phyloP scores from a whole-genome alignment of 345 rosid species.

The Boechera retrofracta region DNA sequence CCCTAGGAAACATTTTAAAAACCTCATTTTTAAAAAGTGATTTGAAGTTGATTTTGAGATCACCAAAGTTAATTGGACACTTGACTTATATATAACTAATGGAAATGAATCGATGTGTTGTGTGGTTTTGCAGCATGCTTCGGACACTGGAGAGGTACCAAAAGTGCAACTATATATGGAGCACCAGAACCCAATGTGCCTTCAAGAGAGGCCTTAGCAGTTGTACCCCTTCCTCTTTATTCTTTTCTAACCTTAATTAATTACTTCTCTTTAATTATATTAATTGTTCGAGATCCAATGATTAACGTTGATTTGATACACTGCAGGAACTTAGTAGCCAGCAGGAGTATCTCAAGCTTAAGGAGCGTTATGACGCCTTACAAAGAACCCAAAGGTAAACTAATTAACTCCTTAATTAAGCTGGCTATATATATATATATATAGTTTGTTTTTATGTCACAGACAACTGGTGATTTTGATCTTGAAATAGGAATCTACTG shows the following conservation, averaged over 20 bases:
- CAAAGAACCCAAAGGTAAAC: slow-evolving; percentile 78
- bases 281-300: not conserved
- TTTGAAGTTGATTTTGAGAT: not conserved
- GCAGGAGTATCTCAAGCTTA: slow-evolving; percentile 92
- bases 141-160: slow-evolving; percentile 97
- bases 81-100: not conserved
- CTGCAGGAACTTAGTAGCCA: slow-evolving; percentile 83
- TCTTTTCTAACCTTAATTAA: not conserved
- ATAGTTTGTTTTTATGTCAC: no score
- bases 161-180: slow-evolving; percentile 80
- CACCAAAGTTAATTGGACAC: not conserved
- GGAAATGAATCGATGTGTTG: not conserved
- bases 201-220: slow-evolving; percentile 86
- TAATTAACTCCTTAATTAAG: not conserved
- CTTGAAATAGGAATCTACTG: slow-evolving; percentile 65
- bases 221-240: slow-evolving; percentile 31
- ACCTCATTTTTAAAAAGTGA: not conserved
- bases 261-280: not conserved
- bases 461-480: not conserved
- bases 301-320: slow-evolving; percentile 4
- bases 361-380: slow-evolving; percentile 83
- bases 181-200: slow-evolving; percentile 88
- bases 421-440: not conserved
- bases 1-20: not conserved
- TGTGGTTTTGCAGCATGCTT: slow-evolving; percentile 64